Base-by-base conservation (phyloP, 2,329 filamentous ascomycete genomes). In the Aspergillus carbonarius region DNA sequence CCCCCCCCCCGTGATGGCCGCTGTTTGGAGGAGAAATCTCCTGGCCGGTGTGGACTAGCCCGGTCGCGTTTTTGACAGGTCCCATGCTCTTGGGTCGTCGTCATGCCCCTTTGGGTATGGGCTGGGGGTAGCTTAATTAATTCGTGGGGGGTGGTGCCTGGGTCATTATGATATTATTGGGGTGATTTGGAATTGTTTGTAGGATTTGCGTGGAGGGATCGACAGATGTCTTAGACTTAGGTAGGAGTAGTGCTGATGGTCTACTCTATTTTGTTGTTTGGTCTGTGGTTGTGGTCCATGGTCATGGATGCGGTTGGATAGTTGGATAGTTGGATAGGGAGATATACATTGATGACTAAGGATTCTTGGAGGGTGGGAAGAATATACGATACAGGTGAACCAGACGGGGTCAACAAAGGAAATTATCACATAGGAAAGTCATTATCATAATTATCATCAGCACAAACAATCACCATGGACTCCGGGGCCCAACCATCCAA, bases 401-500 rank as follows among this genome's bases (percentile, higher is more conserved):
- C 18, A 48, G 30, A 42, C 56, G 18, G 4, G 13, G 39, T 12
- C 5, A 44, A 40, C 25, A 35, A 53, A 32, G 52, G 32, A 30
- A 56, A 54, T 51, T 18, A 37, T 63, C 27, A 61, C 47, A 51
- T 70, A 66, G 63, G 69, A 56, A 64, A 63, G 63, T 59, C 68
- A 66, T 71, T 40, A 69, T 30, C 46, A 48, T 58, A 58, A 55
- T 56, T 10, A 20, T 18, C 23, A 23, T 32, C 30, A 32, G 10
- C 9, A 42, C 6, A 12, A 10, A 23, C 18, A 42, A 49, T 52
- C 59, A 72, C 69, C 70, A 76, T 50, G 74, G 74, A 69, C 71
- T 74, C 17, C 91, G 80, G 1, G 91, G 88, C 5, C 93, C 93
- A 17, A 97, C 80, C 92, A 96, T 96, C 93, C 93, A 98, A 75